Base-by-base conservation (phyloP, 208 protist genomes). In the Trypanosoma avium region DNA sequence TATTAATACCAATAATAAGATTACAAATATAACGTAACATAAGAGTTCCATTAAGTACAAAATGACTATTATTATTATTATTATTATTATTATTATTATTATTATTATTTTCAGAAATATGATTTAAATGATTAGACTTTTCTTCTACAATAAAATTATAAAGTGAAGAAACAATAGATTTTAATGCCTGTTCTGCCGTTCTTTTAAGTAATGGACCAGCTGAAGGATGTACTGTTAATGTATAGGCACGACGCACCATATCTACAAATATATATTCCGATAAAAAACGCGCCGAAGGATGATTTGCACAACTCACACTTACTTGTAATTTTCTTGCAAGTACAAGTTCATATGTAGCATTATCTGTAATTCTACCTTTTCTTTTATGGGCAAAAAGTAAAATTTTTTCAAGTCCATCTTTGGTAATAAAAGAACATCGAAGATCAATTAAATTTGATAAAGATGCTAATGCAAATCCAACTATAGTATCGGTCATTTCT, bases 361-460 rank as follows among this genome's bases (percentile, higher is more conserved):
- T 64, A 67, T 92, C 86, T 9, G 56, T 60, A n/a, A 82, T 56
- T 29, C 82, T 77, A 22, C 73, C 75, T 6, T 38, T 45, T 1
- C 5, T 54, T 17, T 67, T 56, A 15, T 71, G 54, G n/a, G 81
- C 75, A 15, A 78, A 68, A 49, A 77, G 50, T 22, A 92, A 74
- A n/a, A 87, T 60, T 22, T 55, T 67, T 35, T 73, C 45, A 27
- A 97, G 35, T 17, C 86, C 84, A 10, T 70, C 36, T 15, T 32
- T 45, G 26, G 83, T 78, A 33, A 97, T 58, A 56, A 94, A 93
- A 4, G 70, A 32, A 55, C 77, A 90, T 17, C 60, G 71, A 33
- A 78, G 73, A 35, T 89, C 82, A 8, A 95, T 42, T 40, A 97
- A 71, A 19, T 84, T 79, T 7, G 82, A 71, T 40, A 97, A 55